Percentiles rank a stretch among this genome's conserved stretches.
These are phyloP conservation scores for Salix dunnii DNA, from an alignment of 345 rosid genomes.

Conservation along the genomic window DNA sequence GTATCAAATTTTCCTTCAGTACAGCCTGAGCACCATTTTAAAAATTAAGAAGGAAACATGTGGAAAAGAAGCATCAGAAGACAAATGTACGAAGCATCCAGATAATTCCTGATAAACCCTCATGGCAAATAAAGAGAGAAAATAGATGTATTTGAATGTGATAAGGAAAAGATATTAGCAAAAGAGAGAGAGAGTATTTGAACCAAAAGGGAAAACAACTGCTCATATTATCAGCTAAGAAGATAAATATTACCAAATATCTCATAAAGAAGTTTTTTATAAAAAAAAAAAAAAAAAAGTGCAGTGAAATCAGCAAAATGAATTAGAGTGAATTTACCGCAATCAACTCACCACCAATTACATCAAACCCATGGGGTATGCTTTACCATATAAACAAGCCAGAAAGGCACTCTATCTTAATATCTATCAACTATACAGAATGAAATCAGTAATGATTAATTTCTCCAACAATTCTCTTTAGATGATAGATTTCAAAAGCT, in stretches of 20 bases:
- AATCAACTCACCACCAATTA: neutral
- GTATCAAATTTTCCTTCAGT: conserved; percentile 85
- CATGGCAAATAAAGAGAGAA: neutral
- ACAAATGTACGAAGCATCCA: neutral
- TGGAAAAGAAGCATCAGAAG: neutral
- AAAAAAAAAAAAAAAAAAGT: neutral
- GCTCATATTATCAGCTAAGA: neutral
- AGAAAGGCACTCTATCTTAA: neutral
- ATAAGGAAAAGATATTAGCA: neutral
- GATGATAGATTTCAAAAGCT: neutral
- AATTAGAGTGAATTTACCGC: neutral
- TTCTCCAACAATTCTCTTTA: neutral
- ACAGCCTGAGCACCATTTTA: conserved; percentile 61
- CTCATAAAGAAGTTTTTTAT: neutral
- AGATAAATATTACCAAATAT: neutral
- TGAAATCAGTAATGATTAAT: neutral
- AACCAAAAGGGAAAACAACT: neutral
- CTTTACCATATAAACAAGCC: neutral
- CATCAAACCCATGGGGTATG: neutral
- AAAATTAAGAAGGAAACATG: neutral
- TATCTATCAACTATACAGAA: neutral
- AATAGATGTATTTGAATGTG: neutral
- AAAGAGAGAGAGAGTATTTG: neutral
- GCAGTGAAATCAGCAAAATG: neutral
- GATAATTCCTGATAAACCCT: neutral